Percentiles rank a stretch among this genome's conserved stretches.
phyloP scores from a whole-genome alignment of 768 basidiomycete species.

The Multifurca ochricompacta region DNA sequence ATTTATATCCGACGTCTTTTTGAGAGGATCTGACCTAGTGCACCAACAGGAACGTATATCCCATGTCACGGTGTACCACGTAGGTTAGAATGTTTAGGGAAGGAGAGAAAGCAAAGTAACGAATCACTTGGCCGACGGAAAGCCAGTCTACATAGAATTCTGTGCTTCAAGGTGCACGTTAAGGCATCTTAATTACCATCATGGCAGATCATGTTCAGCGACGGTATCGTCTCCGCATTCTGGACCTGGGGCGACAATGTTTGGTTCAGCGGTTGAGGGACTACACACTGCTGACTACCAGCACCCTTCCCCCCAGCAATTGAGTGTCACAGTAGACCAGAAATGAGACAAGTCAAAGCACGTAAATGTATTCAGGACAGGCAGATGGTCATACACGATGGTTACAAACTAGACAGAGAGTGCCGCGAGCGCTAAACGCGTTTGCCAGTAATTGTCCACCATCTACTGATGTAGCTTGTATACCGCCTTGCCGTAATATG shows the following conservation, averaged over 20 bases:
- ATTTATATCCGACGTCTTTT: neutral
- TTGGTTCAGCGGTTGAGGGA: too few species aligned
- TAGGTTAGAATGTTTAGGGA: neutral
- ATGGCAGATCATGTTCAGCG: too few species aligned
- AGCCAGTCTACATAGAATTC: too few species aligned
- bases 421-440: neutral
- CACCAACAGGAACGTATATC: neutral
- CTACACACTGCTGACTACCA: too few species aligned
- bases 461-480: conserved; percentile 16
- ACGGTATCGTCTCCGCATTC: too few species aligned
- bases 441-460: neutral
- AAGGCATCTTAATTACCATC: too few species aligned
- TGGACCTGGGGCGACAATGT: too few species aligned
- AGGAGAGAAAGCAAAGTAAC: neutral
- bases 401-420: neutral
- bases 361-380: neutral
- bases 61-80: neutral
- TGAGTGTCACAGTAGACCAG: neutral
- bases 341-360: neutral
- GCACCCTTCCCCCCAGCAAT: too few species aligned
- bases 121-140: neutral
- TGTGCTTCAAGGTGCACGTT: too few species aligned
- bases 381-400: conserved; percentile 1
- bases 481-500: conserved; percentile 47
- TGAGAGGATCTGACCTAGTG: neutral